Base-by-base conservation (phyloP, 345 rosid genomes). In the Syzygium jambos region DNA sequence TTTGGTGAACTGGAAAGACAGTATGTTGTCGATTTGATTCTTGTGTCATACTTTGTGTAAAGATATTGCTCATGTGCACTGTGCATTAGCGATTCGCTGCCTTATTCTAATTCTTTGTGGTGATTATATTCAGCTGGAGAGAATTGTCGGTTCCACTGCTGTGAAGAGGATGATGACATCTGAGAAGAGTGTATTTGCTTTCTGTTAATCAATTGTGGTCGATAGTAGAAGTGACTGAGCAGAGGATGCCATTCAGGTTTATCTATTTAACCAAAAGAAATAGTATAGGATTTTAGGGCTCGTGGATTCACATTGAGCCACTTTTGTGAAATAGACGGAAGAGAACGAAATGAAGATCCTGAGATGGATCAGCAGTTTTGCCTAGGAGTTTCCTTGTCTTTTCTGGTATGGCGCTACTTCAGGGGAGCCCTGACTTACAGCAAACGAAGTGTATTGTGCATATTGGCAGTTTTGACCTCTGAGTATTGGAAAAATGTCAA, bases 141-240 rank as follows among this genome's bases (percentile, higher is more conserved):
- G 98, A 89, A 93, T 95, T 54, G 98, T 94, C 6, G 98, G 99
- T 73, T 90, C 95, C 85, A 73, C 92, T 8, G 73, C 94, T 2
- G 96, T 98, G 7, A 93, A 90, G 82, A 92, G 91, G 92, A 93
- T 97, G 98, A 80, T 93, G 61, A 91, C 87, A 85, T 97, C 99
- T 11, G 98, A 95, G 85, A 95, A 95, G 91, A 90, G 87, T 54
- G 89, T 94, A 29, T 96, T 96, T 90, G 94, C 92, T 46, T 95
- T 97, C 92, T 92, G 92, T 90, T 97, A 49, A 93, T 84, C 12
- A 14, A 73, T 38, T 38, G 10, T 38, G 82, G 82, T 73, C 2
- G 8, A 38, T 46, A 53, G 61, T 84, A 6, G 86, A 29, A 84
- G 49, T 43, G 19, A 38, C 14, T 14, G n/a, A 51, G 59, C 11